Evolutionary conservation across 2,329 filamentous ascomycete species (phyloP).

Genomic region (Trichophyton rubrum): DNA sequence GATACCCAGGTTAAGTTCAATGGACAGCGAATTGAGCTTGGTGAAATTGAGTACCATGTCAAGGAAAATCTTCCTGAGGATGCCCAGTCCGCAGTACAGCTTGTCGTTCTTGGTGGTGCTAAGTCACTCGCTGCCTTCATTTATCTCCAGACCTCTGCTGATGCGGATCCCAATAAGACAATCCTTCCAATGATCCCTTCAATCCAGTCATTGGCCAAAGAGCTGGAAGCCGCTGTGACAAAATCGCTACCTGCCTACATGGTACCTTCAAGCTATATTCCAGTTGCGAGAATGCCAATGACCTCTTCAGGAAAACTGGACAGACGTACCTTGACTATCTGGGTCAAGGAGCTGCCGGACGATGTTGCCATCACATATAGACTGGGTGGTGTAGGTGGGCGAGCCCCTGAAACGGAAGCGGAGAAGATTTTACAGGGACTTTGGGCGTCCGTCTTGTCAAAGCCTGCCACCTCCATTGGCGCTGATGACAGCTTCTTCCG

Average conservation of each 20-base stretch:
- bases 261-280: conserved; percentile 62
- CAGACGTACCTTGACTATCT: conserved; percentile 38
- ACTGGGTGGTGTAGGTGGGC: conserved; percentile 9
- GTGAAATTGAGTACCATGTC: conserved; percentile 83
- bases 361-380: conserved; percentile 9
- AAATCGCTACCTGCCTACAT: conserved; percentile 59
- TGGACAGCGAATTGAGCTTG: conserved; percentile 87
- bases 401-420: conserved; percentile 18
- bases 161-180: conserved; percentile 5
- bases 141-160: conserved; percentile 21
- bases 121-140: conserved; percentile 53
- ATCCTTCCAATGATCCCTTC: conserved; percentile 37
- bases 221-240: conserved; percentile 31
- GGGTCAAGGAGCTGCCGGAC: conserved; percentile 9
- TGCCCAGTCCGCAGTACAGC: conserved; percentile 57
- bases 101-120: conserved; percentile 65
- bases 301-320: conserved; percentile 67
- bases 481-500: conserved; percentile 37
- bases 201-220: conserved; percentile 24
- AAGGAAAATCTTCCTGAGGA: conserved; percentile 45
- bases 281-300: conserved; percentile 55
- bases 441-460: conserved; percentile 30
- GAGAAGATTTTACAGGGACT: conserved; percentile 23
- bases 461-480: conserved; percentile 28
- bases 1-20: conserved; percentile 92